These are phyloP conservation scores for Echria macrotheca DNA, from an alignment of 495 filamentous ascomycete genomes.

Conservation along the genomic window DNA sequence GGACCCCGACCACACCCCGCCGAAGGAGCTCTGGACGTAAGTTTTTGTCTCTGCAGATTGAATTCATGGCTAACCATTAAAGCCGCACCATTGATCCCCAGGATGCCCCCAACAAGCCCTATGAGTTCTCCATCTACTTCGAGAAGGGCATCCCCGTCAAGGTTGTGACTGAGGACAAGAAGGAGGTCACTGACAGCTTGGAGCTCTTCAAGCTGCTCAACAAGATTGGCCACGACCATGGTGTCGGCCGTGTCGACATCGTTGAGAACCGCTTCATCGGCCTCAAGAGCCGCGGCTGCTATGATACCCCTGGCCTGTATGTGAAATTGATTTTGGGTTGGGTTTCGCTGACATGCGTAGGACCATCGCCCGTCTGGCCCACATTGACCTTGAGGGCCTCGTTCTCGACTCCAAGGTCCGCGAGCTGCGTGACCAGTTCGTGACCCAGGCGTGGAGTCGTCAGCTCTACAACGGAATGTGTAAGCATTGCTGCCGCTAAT, in stretches of 20 bases:
- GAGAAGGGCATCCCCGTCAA: slow-evolving; percentile 80
- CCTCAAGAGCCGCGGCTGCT: slow-evolving; percentile 85
- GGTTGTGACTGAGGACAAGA: slow-evolving; percentile 51
- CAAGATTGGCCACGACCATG: slow-evolving; percentile 67
- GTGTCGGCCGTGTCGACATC: slow-evolving; percentile 86
- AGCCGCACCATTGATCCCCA: slow-evolving; percentile 64
- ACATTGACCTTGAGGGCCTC: slow-evolving; percentile 79
- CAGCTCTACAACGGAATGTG: slow-evolving; percentile 77
- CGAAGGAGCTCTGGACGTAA: slow-evolving; percentile 76
- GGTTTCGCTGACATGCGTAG: too few species aligned
- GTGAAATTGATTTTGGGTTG: too few species aligned
- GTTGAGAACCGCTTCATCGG: slow-evolving; percentile 57
- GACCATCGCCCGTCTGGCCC: slow-evolving; percentile 69
- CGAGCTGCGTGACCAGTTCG: slow-evolving; percentile 74
- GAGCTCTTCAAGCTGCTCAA: slow-evolving; percentile 79
- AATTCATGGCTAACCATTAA: neutral
- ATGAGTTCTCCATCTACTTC: slow-evolving; percentile 74
- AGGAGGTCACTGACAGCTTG: slow-evolving; percentile 64
- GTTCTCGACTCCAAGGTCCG: slow-evolving; percentile 81
- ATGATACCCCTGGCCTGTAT: slow-evolving; percentile 59
- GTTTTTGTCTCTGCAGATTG: neutral
- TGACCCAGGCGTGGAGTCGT: slow-evolving; percentile 70
- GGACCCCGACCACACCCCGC: slow-evolving; percentile 58
- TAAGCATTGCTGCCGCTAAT: slow-evolving; percentile 63
- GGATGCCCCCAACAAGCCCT: slow-evolving; percentile 68